Conservation (phyloP, 1,284 basidiomycete species). For the Clitocybe nebularis region DNA sequence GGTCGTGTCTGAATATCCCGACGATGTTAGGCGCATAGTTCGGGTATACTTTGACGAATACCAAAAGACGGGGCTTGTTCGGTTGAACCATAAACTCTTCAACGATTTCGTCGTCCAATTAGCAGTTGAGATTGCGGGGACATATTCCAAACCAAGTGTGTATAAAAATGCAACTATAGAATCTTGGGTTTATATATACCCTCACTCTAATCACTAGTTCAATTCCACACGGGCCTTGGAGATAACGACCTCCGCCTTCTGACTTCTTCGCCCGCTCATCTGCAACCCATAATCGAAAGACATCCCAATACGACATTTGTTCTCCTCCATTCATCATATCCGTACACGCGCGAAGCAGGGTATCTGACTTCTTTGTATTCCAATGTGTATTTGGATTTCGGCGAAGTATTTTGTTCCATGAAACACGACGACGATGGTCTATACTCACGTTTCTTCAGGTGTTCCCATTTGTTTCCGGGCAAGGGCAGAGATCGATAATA, state of each 20-base stretch:
- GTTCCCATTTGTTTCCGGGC: slow-evolving; percentile 62
- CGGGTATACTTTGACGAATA: slow-evolving; percentile 19
- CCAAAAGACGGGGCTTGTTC: slow-evolving; percentile 31
- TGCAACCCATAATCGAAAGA: slow-evolving; percentile 65
- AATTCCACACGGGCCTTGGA: slow-evolving; percentile 79
- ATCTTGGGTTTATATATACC: no score
- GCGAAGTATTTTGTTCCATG: slow-evolving; percentile 40
- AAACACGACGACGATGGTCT: background rate
- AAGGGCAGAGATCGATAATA: slow-evolving; percentile 57
- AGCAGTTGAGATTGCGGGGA: slow-evolving; percentile 47
- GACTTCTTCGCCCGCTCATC: slow-evolving; percentile 56
- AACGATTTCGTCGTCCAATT: slow-evolving; percentile 66
- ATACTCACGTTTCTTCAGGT: slow-evolving; percentile 30
- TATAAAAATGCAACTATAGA: no score
- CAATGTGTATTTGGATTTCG: slow-evolving; percentile 77
- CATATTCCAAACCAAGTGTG: slow-evolving; percentile 54
- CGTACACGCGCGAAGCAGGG: slow-evolving; percentile 69
- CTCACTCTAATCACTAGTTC: no score
- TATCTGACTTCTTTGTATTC: slow-evolving; percentile 66
- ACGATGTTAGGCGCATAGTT: background rate
- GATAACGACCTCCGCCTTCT: slow-evolving; percentile 65
- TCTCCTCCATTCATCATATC: slow-evolving; percentile 70
- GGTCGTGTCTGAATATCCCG: background rate
- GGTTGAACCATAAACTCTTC: slow-evolving; percentile 56
- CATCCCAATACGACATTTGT: slow-evolving; percentile 59